Base-by-base conservation (phyloP, 1,284 basidiomycete species). In the Takashimella koratensis region DNA sequence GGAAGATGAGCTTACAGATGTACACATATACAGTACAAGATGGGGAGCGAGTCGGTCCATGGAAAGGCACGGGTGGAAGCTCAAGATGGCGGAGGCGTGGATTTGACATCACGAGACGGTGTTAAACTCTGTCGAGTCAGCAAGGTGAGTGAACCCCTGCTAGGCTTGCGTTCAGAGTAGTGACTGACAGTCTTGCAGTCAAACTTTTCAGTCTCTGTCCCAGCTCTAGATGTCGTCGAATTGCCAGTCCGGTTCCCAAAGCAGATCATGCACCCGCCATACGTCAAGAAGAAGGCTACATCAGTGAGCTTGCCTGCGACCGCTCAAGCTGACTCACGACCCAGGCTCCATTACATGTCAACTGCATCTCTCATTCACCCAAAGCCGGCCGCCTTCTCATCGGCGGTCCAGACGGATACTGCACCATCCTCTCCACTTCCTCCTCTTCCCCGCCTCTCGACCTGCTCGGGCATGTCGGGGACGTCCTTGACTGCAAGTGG, bases 381-480 rank as follows among this genome's bases (percentile, higher is more conserved):
- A 64, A 70, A 43, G 56, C 61, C 1, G 45, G 50, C 0, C 57
- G 69, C n/a, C 43, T 76, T 23, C 71, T 73, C 10, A 58, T 76
- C 3, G 76, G 70, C 5, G 76, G 76, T 1, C 64, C 67, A 8
- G 75, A 79, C 58, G 78, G 77, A 2, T 75, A 69, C 44, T 68
- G 64, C 41, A 64, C 66, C 2, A 66, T 76, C 20, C 53, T 75
- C 5, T 54, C 72, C 1, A 60, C 61, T 2, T 30, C 49, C 30
- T 8, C 30, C 30, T 36, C 30, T 36, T 8, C 30, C 30, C 30
- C 8, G 16, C 44, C 44, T 8, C 42, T 73, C 4, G 50, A 60
- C 23, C 59, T 79, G 41, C 66, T 72, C 49, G 77, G 78, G 0
- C 77, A 79, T 54, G 74, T 77, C 3, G 77, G 76, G 11, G 78